Percentiles rank a stretch among this genome's conserved stretches.
Conservation (phyloP, 2,329 filamentous ascomycete genomes). For the Atkinsonella hypoxylon region DNA sequence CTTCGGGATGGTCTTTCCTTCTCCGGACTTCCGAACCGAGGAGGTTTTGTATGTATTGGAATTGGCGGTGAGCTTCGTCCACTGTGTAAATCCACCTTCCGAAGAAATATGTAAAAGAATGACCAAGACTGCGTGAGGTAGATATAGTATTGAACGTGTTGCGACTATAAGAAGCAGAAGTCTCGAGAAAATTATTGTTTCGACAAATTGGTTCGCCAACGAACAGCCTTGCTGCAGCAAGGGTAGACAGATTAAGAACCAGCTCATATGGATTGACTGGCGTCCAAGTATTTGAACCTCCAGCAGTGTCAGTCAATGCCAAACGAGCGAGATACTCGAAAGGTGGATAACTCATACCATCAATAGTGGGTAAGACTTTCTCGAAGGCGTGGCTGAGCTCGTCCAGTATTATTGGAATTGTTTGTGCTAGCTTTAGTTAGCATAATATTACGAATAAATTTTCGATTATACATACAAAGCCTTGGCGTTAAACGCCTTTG, state of each 20-base stretch:
- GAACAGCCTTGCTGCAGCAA: conserved; percentile 9
- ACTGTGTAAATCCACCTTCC: conserved; percentile 4
- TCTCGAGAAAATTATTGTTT: conserved; percentile 8
- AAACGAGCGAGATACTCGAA: not conserved
- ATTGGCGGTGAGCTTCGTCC: conserved; percentile 5
- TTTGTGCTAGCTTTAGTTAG: conserved; percentile 3
- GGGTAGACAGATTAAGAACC: conserved; percentile 8
- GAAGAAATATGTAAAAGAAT: not conserved
- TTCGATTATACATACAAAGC: conserved; percentile 5
- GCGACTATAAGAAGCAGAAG: conserved; percentile 8
- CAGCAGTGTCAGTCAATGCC: not conserved
- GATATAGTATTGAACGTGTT: conserved; percentile 8
- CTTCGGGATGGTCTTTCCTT: conserved; percentile 1
- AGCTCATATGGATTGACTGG: conserved; percentile 7
- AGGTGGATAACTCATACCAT: not conserved
- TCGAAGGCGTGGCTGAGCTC: conserved; percentile 7
- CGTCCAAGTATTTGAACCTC: not conserved
- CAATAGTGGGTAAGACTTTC: conserved; percentile 2
- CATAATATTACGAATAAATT: not conserved
- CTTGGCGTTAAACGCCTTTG: conserved; percentile 8
- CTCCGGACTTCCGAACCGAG: conserved; percentile 7
- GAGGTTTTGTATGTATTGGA: conserved; percentile 8
- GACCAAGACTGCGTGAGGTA: conserved; percentile 7
- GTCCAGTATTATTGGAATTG: conserved; percentile 8
- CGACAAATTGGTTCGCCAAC: conserved; percentile 9